Evolutionary conservation across 225 moss, liverwort and hornwort species (phyloP).

Genomic region (Rhytidiadelphus loreus): DNA sequence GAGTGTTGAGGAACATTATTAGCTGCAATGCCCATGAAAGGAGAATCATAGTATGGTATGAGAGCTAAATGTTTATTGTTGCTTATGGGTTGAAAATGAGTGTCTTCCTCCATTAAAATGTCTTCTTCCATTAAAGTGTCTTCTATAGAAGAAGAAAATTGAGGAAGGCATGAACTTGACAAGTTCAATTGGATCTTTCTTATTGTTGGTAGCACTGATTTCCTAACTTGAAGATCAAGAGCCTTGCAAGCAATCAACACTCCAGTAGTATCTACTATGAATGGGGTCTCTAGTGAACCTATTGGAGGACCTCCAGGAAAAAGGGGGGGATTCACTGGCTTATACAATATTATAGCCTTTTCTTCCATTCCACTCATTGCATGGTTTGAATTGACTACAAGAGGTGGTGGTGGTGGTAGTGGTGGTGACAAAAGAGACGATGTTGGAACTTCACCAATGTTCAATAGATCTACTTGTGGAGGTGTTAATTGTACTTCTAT

Average conservation of each 20-base stretch:
- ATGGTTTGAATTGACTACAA: background rate
- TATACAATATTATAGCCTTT: constrained; percentile 66
- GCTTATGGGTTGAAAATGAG: background rate
- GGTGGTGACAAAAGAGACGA: background rate
- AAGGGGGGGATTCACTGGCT: constrained; percentile 52
- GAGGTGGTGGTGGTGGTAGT: background rate
- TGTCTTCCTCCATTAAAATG: constrained; percentile 14
- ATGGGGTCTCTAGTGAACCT: constrained; percentile 43
- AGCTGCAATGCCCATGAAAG: background rate
- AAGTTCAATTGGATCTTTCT: constrained; percentile 19
- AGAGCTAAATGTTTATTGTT: constrained; percentile 13
- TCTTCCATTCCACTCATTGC: constrained; percentile 3
- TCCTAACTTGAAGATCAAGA: constrained; percentile 32
- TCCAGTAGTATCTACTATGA: constrained; percentile 33
- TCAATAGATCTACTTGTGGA: background rate
- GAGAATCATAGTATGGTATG: constrained; percentile 2
- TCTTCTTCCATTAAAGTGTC: constrained; percentile 15
- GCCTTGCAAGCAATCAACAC: constrained; percentile 58
- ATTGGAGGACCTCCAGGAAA: constrained; percentile 62
- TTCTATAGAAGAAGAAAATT: background rate
- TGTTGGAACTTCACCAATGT: background rate
- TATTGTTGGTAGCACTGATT: background rate
- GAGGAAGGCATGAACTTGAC: constrained; percentile 24
- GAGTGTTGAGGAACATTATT: background rate
- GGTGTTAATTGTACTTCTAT: background rate